phyloP scores from a whole-genome alignment of 108 stramenopile genomes.

The Hondaea fermentalgiana region DNA sequence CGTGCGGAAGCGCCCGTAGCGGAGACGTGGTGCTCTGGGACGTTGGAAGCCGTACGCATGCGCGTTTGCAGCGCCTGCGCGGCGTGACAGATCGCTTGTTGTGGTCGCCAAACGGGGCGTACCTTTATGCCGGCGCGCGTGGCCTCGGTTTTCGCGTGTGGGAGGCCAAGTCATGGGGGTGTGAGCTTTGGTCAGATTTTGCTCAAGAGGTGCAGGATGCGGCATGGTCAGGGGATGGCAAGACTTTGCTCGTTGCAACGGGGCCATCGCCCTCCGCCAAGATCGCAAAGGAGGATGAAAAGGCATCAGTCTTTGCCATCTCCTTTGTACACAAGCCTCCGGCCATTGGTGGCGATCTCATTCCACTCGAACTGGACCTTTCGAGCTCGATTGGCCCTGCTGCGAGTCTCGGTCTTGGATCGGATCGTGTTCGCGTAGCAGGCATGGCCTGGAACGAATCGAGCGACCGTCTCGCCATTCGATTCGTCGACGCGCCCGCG shows the following conservation, averaged over 20 bases:
- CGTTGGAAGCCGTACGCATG: background rate
- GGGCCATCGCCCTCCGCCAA: background rate
- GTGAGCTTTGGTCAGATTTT: background rate
- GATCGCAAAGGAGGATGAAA: background rate
- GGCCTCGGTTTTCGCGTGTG: constrained; percentile 10
- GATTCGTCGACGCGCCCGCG: background rate
- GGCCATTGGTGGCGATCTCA: background rate
- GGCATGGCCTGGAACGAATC: background rate
- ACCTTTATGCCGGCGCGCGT: background rate
- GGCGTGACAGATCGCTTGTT: background rate
- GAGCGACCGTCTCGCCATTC: background rate
- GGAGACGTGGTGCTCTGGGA: background rate
- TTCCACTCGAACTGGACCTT: background rate
- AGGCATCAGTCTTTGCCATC: background rate
- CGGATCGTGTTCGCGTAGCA: background rate
- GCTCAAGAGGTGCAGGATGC: background rate
- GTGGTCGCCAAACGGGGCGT: background rate
- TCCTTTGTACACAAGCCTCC: background rate
- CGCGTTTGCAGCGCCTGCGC: background rate
- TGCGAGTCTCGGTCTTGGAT: background rate
- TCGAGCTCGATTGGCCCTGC: background rate
- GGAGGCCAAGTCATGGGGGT: background rate
- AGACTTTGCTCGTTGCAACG: background rate
- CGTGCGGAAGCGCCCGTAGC: background rate
- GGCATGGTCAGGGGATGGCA: background rate